A percentile compares a stretch with the other conserved stretches of the same genome.
These are phyloP conservation scores for Coemansia sp. DNA, from an alignment of 192 early-diverging fungal species.

Conservation along the genomic window DNA sequence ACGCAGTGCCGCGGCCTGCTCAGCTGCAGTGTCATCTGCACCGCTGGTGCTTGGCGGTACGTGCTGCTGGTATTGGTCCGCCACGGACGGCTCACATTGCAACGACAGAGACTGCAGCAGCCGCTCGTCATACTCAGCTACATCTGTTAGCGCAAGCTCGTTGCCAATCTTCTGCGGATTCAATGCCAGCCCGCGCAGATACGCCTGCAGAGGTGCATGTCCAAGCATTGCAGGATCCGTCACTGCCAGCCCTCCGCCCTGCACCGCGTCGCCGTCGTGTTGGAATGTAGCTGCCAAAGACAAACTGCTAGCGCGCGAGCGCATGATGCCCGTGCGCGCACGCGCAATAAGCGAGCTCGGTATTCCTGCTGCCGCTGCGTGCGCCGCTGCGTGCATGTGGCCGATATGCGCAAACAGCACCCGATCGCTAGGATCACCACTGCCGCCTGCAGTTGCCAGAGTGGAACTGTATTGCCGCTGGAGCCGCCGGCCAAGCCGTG, in stretches of 20 bases:
- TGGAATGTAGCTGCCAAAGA: slow-evolving; percentile 46
- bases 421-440: slow-evolving; percentile 23
- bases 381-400: slow-evolving; percentile 36
- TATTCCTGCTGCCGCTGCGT: slow-evolving; percentile 26
- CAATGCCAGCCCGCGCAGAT: slow-evolving; percentile 23
- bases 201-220: slow-evolving; percentile 39
- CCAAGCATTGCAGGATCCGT: slow-evolving; percentile 40
- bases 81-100: slow-evolving; percentile 49
- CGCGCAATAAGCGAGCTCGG: slow-evolving; percentile 37
- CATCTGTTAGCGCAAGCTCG: slow-evolving; percentile 43
- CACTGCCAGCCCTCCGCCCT: neutral
- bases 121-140: slow-evolving; percentile 49
- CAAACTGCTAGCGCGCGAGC: slow-evolving; percentile 50
- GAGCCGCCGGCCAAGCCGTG: slow-evolving; percentile 26
- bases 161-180: slow-evolving; percentile 53
- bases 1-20: slow-evolving; percentile 23
- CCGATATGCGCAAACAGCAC: slow-evolving; percentile 49
- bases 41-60: slow-evolving; percentile 11
- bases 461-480: slow-evolving; percentile 21
- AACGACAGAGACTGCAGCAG: slow-evolving; percentile 48
- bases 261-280: slow-evolving; percentile 4
- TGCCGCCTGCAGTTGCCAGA: slow-evolving; percentile 11
- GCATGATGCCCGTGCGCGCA: slow-evolving; percentile 42
- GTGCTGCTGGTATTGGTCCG: slow-evolving; percentile 49
- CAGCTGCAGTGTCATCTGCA: slow-evolving; percentile 17